phyloP scores from a whole-genome alignment of 2,329 filamentous ascomycete species.

The Whalleya microplaca region DNA sequence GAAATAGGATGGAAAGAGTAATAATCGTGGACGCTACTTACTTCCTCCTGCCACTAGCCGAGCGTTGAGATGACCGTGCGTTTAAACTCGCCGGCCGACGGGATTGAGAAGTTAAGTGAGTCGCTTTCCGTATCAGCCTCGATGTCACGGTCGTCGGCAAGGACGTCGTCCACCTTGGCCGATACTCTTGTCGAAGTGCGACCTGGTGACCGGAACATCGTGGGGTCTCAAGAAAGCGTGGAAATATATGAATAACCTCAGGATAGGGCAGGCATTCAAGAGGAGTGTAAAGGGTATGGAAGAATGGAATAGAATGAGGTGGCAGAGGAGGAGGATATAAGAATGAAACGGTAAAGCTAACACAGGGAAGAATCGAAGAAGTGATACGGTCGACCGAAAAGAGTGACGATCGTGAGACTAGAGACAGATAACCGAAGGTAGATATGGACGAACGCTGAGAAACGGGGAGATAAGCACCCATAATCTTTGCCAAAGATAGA shows the following conservation, averaged over 20 bases:
- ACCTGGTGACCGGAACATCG: neutral
- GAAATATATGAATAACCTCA: neutral
- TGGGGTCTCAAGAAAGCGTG: neutral
- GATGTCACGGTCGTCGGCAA: neutral
- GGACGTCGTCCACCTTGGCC: neutral
- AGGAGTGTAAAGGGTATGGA: neutral
- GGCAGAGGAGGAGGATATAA: neutral
- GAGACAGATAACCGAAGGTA: neutral
- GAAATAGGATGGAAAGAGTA: too few species aligned
- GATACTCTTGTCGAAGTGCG: constrained; percentile 8
- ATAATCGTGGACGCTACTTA: too few species aligned
- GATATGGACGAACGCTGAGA: neutral
- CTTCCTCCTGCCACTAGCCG: constrained; percentile 41
- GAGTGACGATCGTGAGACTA: neutral
- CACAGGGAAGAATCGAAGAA: neutral
- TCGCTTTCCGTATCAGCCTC: constrained; percentile 13
- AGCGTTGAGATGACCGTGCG: constrained; percentile 34
- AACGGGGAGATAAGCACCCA: too few species aligned
- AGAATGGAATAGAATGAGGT: neutral
- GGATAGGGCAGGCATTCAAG: neutral
- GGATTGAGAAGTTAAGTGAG: constrained; percentile 21
- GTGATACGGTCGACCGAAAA: neutral
- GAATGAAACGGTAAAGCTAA: neutral
- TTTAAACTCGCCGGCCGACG: constrained; percentile 25
- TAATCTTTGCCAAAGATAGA: too few species aligned